Evolutionary conservation across 805 yeast species (phyloP).

Genomic region (Pichia ethanolica): DNA sequence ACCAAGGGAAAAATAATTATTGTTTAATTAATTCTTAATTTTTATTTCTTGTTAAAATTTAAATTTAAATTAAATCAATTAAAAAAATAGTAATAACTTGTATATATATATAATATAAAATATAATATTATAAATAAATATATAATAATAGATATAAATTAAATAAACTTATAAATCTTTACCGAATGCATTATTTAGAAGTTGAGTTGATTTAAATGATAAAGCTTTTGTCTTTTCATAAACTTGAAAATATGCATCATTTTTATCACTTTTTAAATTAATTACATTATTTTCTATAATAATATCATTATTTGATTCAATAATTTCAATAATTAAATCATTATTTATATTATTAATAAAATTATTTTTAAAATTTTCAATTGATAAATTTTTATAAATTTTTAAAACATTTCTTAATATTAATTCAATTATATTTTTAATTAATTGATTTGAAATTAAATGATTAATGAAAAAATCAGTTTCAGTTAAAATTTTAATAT

Average conservation of each 20-base stretch:
- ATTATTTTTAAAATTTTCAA: constrained; percentile 14
- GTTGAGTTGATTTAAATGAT: constrained; percentile 51
- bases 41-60: too few relatives aligned
- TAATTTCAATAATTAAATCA: constrained; percentile 23
- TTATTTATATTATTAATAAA: constrained; percentile 10
- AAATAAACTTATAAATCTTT: constrained; percentile 9
- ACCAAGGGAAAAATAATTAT: constrained; percentile 20
- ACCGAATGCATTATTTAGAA: constrained; percentile 38
- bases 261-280: constrained; percentile 47
- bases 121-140: neutral
- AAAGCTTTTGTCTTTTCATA: constrained; percentile 62
- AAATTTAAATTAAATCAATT: too few relatives aligned
- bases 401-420: constrained; percentile 21
- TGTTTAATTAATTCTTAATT: too few relatives aligned
- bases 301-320: constrained; percentile 5
- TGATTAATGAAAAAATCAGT: constrained; percentile 53
- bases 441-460: constrained; percentile 24
- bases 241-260: constrained; percentile 58
- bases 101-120: neutral
- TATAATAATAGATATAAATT: neutral
- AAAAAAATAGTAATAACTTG: neutral
- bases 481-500: constrained; percentile 40
- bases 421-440: constrained; percentile 19
- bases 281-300: constrained; percentile 27
- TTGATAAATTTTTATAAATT: constrained; percentile 18